Evolutionary conservation across 75 land plant genomes (phyloP).

Genomic region (Picea glauca): DNA sequence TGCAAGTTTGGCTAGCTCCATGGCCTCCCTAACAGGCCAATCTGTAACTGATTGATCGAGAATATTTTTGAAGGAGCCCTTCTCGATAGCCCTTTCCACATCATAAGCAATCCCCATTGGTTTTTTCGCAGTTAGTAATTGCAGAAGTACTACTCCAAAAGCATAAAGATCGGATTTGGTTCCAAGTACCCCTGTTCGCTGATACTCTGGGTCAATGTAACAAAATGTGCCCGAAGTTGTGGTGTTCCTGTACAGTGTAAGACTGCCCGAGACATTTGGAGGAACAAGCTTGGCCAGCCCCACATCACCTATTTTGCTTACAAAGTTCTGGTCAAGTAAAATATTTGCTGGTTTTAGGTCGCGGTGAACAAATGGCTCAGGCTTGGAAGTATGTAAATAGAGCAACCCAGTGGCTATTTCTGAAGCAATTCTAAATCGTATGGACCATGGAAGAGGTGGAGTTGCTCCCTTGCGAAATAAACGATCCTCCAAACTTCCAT

Average conservation of each 20-base stretch:
- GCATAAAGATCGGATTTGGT: constrained; percentile 81
- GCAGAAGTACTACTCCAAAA: constrained; percentile 65
- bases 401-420: constrained; percentile 66
- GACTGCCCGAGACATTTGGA: constrained; percentile 39
- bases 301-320: constrained; percentile 82
- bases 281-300: constrained; percentile 68
- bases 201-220: constrained; percentile 92
- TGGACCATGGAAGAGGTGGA: constrained; percentile 63
- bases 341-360: constrained; percentile 92
- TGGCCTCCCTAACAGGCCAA: constrained; percentile 64
- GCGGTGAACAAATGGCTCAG: constrained; percentile 81
- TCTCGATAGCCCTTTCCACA: constrained; percentile 46
- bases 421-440: constrained; percentile 48
- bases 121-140: constrained; percentile 51
- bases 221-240: constrained; percentile 57
- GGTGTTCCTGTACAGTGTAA: constrained; percentile 49
- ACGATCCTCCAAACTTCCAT: constrained; percentile 64
- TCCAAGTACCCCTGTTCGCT: constrained; percentile 53
- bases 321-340: constrained; percentile 57
- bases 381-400: constrained; percentile 65
- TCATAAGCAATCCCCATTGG: constrained; percentile 40
- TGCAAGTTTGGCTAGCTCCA: constrained; percentile 51
- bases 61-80: constrained; percentile 27
- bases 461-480: constrained; percentile 27
- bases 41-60: constrained; percentile 50